Conservation (phyloP, 805 yeast genomes). For the Blastobotrys mokoenaii region DNA sequence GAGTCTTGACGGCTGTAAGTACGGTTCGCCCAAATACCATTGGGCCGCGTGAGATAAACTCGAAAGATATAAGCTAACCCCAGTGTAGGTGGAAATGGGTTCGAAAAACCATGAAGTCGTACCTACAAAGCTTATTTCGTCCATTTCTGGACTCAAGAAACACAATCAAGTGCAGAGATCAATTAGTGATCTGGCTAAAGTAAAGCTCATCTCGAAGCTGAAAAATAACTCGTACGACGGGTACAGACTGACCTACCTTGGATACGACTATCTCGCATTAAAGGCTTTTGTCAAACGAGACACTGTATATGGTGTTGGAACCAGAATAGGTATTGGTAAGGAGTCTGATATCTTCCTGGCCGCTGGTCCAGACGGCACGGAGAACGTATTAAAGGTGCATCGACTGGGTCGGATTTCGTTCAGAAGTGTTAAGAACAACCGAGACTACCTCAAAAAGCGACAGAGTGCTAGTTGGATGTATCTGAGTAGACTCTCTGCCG, state of each 20-base stretch:
- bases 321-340: constrained; percentile 92
- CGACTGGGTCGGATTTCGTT: constrained; percentile 92
- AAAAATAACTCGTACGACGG: constrained; percentile 93
- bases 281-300: constrained; percentile 72
- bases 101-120: constrained; percentile 91
- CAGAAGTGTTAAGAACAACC: constrained; percentile 81
- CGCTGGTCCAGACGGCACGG: constrained; percentile 55
- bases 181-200: constrained; percentile 79
- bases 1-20: constrained; percentile 69
- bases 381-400: constrained; percentile 78
- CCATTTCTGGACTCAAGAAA: constrained; percentile 68
- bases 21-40: no score
- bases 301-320: constrained; percentile 69
- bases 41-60: no score
- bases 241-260: constrained; percentile 76
- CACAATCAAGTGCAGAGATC: constrained; percentile 69
- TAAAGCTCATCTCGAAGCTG: constrained; percentile 64
- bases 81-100: constrained; percentile 53
- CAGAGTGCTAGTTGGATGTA: constrained; percentile 89
- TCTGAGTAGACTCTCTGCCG: constrained; percentile 81
- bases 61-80: no score
- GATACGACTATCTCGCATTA: constrained; percentile 87
- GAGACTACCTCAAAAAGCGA: constrained; percentile 75
- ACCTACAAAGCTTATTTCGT: constrained; percentile 77
- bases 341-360: constrained; percentile 92